Conservation (phyloP, 192 early-diverging fungal genomes). For the Dissophora globulifera region DNA sequence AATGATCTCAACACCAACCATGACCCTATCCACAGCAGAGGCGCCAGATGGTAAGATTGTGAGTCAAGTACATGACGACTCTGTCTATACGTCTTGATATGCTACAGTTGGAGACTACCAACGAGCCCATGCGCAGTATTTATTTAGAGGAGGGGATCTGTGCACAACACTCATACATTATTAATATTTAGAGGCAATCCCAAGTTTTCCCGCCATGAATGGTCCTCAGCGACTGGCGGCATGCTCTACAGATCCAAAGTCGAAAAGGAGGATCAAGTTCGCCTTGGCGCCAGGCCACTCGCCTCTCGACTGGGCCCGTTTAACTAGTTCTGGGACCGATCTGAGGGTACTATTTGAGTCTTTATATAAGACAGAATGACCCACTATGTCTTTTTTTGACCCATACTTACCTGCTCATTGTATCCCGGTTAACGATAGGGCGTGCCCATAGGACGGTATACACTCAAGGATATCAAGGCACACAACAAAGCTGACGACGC, state of each 20-base stretch:
- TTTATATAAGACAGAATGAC: too few species aligned
- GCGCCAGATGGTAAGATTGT: slow-evolving; percentile 30
- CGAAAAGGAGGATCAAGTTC: slow-evolving; percentile 70
- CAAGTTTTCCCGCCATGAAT: slow-evolving; percentile 45
- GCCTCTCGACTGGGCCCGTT: slow-evolving; percentile 91
- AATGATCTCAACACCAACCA: slow-evolving; percentile 6
- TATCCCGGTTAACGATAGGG: slow-evolving; percentile 53
- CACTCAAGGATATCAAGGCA: slow-evolving; percentile 75
- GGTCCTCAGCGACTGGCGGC: slow-evolving; percentile 50
- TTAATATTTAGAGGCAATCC: slow-evolving; percentile 27
- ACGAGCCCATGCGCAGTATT: too few species aligned
- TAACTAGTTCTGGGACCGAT: slow-evolving; percentile 79
- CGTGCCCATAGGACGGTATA: slow-evolving; percentile 69
- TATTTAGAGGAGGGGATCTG: too few species aligned
- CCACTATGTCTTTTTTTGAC: neutral
- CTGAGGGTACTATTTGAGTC: slow-evolving; percentile 69
- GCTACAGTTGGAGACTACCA: too few species aligned
- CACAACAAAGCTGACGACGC: slow-evolving; percentile 84
- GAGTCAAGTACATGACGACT: too few species aligned
- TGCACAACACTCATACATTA: too few species aligned
- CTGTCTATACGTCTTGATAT: too few species aligned
- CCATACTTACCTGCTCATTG: slow-evolving; percentile 2
- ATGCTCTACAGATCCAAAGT: slow-evolving; percentile 50
- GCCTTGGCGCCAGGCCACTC: slow-evolving; percentile 89
- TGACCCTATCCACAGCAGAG: slow-evolving; percentile 41